Conservation (phyloP, 2,329 filamentous ascomycete genomes). For the Penicillium psychrosexuale region DNA sequence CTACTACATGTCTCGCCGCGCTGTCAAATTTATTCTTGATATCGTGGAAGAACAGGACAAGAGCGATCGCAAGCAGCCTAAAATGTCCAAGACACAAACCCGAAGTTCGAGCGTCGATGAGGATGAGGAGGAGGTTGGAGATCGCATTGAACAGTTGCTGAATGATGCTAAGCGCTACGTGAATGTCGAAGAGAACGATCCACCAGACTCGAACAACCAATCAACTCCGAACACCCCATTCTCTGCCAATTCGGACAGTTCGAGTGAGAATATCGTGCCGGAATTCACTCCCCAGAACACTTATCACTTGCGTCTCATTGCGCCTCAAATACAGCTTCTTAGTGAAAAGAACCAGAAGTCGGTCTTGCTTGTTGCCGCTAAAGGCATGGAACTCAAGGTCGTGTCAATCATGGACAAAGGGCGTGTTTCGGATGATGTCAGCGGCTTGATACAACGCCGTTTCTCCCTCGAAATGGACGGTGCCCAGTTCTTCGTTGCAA, state of each 20-base stretch:
- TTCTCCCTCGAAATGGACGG: conserved; percentile 97
- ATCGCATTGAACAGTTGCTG: conserved; percentile 80
- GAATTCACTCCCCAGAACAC: conserved; percentile 90
- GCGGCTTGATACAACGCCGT: conserved; percentile 88
- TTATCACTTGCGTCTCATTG: conserved; percentile 92
- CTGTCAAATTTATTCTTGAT: conserved; percentile 96
- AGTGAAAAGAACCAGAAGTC: conserved; percentile 98
- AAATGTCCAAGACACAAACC: conserved; percentile 31
- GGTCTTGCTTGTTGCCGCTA: conserved; percentile 92
- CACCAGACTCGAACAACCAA: conserved; percentile 43
- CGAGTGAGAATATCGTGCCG: conserved; percentile 72
- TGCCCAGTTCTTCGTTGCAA: conserved; percentile 95
- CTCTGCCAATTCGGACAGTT: conserved; percentile 45
- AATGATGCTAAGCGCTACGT: conserved; percentile 82
- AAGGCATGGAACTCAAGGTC: conserved; percentile 97
- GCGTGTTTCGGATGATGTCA: conserved; percentile 85
- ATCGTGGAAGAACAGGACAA: conserved; percentile 93
- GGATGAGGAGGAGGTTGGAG: conserved; percentile 66
- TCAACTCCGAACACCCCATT: conserved; percentile 37
- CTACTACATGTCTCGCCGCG: conserved; percentile 93
- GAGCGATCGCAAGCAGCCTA: conserved; percentile 52
- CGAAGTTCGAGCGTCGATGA: conserved; percentile 49
- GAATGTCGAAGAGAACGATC: conserved; percentile 60
- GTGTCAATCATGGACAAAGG: conserved; percentile 98
- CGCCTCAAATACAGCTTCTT: conserved; percentile 95